These are phyloP conservation scores for Penicillium hordei DNA, from an alignment of 2,329 filamentous ascomycete genomes.

Conservation along the genomic window DNA sequence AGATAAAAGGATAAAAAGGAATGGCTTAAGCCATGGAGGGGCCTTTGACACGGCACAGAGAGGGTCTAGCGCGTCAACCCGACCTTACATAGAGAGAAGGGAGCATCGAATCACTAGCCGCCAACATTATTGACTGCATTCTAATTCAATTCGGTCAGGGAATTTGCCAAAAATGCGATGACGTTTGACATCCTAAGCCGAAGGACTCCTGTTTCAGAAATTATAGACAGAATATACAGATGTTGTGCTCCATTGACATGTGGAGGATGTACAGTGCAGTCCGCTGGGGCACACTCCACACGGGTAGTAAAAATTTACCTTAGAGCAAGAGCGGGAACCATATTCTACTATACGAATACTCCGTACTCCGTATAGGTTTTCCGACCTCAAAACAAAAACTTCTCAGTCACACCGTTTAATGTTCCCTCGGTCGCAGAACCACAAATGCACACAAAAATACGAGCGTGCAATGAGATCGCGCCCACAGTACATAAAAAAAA, in stretches of 20 bases:
- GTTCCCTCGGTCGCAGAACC: not conserved
- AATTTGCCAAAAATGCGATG: constrained; percentile 8
- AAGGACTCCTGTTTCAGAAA: not conserved
- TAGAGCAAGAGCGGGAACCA: not conserved
- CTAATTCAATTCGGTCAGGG: constrained; percentile 2
- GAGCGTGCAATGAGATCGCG: not conserved
- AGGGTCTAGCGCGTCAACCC: constrained; percentile 21
- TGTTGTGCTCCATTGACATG: not conserved
- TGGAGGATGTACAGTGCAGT: constrained; percentile 16
- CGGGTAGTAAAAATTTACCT: not conserved
- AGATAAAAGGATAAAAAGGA: not conserved
- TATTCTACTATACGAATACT: not conserved
- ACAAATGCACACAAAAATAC: not conserved
- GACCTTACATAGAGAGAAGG: constrained; percentile 22
- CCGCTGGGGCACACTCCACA: constrained; percentile 1
- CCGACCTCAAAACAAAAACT: not conserved
- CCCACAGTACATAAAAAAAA: constrained; percentile 4
- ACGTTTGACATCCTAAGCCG: not conserved
- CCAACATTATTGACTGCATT: constrained; percentile 13
- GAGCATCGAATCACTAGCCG: constrained; percentile 11
- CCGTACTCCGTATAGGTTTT: not conserved
- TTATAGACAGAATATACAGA: not conserved
- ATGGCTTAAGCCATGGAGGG: constrained; percentile 12
- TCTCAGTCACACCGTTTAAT: not conserved
- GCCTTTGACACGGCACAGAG: constrained; percentile 23